Evolutionary conservation across 2,329 filamentous ascomycete species (phyloP).

Genomic region (Tolypocladium sp.): DNA sequence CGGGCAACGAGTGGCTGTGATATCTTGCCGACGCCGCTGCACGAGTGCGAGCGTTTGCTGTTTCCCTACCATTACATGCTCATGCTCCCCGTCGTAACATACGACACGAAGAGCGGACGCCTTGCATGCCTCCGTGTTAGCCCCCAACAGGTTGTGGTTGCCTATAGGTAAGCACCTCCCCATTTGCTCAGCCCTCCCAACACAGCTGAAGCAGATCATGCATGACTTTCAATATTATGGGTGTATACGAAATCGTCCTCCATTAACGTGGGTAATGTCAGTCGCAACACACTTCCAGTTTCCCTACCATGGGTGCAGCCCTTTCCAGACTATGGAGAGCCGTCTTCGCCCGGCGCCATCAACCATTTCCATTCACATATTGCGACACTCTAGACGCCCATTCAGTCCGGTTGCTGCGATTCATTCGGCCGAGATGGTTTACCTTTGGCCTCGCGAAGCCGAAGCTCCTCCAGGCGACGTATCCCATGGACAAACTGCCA

Average conservation of each 20-base stretch:
- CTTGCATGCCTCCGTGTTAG: too few relatives aligned
- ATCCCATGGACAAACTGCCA: background rate
- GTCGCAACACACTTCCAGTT: background rate
- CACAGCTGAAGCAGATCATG: background rate
- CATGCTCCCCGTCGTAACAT: too few relatives aligned
- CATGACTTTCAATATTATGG: too few relatives aligned
- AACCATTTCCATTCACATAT: background rate
- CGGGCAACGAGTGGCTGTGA: too few relatives aligned
- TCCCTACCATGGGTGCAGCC: background rate
- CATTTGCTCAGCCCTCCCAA: background rate
- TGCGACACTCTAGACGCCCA: background rate
- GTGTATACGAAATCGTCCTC: too few relatives aligned
- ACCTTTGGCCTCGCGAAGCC: background rate
- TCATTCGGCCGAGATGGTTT: background rate
- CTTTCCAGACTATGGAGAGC: background rate
- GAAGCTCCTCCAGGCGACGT: background rate
- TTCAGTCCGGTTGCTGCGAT: background rate
- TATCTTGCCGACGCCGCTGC: too few relatives aligned
- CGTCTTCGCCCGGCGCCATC: background rate
- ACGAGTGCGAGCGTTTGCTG: too few relatives aligned
- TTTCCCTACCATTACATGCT: too few relatives aligned
- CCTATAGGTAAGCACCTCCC: too few relatives aligned
- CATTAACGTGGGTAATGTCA: background rate
- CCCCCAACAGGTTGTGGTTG: too few relatives aligned
- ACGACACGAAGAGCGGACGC: too few relatives aligned